Conservation (phyloP, 2,329 filamentous ascomycete species). For the Fusarium anguioides region DNA sequence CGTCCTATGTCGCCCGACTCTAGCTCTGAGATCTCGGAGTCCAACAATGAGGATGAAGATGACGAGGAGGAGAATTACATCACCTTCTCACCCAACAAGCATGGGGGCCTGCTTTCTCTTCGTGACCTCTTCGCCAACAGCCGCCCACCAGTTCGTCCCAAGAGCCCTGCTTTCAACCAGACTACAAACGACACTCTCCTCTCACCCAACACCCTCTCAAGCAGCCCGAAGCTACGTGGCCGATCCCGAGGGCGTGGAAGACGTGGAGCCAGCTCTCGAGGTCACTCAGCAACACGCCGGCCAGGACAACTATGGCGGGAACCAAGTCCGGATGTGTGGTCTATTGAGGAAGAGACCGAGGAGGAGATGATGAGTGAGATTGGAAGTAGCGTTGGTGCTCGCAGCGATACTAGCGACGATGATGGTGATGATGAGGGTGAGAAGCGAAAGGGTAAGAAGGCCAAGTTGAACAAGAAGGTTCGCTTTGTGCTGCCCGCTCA, state of each 20-base stretch:
- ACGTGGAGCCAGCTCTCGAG: conserved; percentile 42
- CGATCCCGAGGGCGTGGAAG: conserved; percentile 47
- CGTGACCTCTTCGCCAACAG: conserved; percentile 56
- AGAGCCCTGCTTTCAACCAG: conserved; percentile 49
- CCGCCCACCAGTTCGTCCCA: conserved; percentile 45
- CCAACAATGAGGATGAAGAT: conserved; percentile 60
- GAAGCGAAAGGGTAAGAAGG: conserved; percentile 47
- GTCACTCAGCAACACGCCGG: conserved; percentile 49
- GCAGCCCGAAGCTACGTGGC: conserved; percentile 46
- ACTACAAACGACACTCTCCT: conserved; percentile 46
- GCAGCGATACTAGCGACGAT: conserved; percentile 48
- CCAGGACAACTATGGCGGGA: conserved; percentile 63
- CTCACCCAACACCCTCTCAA: conserved; percentile 41
- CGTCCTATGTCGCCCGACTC: conserved; percentile 44
- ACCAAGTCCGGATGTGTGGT: conserved; percentile 70
- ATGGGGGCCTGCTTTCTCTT: conserved; percentile 55
- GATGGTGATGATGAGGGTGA: conserved; percentile 28
- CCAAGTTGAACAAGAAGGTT: conserved; percentile 67
- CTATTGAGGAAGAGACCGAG: conserved; percentile 69
- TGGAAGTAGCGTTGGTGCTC: conserved; percentile 47
- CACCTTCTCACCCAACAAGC: conserved; percentile 56
- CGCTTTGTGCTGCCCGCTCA: conserved; percentile 63
- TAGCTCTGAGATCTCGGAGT: conserved; percentile 55
- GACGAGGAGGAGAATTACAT: conserved; percentile 64
- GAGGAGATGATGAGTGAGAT: conserved; percentile 61